Evolutionary conservation across 1,284 basidiomycete genomes (phyloP), one percentile per base, ranked within the genome.

Genomic region (Cutaneotrichosporon curvatum): DNA sequence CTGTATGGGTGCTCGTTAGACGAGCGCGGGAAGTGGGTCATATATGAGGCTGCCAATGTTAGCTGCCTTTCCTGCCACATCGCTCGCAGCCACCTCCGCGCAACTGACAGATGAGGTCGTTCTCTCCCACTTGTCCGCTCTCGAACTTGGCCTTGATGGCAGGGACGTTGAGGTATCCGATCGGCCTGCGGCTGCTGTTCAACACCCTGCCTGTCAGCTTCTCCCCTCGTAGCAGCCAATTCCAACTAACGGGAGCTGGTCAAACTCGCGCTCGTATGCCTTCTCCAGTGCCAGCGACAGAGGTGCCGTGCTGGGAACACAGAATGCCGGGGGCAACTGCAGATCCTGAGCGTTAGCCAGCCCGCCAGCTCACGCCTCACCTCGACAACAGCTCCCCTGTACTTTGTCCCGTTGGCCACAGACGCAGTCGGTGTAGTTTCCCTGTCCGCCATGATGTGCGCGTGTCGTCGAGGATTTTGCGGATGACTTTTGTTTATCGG

Each of bases 251-350:
- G 88, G 88, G 48, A 91, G 83, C 60, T 89, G 82, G 21, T 88
- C 88, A 70, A 90, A 91, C 64, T 91, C 88, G 36, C 87, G 80
- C 57, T 91, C 88, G 60, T 89, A 91, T 0, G 88, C 88, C 28
- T 84, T 78, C 59, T 87, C 85, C 35, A 91, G 79, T 2, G 86
- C 88, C 23, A 79, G 75, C 9, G 78, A 78, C 47, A 90, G 81
- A 18, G 78, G 76, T 58, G 87, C 86, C 50, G 77, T 76, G 9
- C 77, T 73, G 8, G 84, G 83, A 3, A 91, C 75, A n/a, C 84
- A 81, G 68, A 90, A 91, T 0, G 88, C 88, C 8, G 88, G 88
- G 0, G 87, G 83, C 2, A 92, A 74, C 77, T 92, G 88, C 2
- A 90, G 75, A 67, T 90, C 87, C 86, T 90, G 62, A 9, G 10